Evolutionary conservation across 305 asterid species (phyloP).

Genomic region (Withania somnifera): DNA sequence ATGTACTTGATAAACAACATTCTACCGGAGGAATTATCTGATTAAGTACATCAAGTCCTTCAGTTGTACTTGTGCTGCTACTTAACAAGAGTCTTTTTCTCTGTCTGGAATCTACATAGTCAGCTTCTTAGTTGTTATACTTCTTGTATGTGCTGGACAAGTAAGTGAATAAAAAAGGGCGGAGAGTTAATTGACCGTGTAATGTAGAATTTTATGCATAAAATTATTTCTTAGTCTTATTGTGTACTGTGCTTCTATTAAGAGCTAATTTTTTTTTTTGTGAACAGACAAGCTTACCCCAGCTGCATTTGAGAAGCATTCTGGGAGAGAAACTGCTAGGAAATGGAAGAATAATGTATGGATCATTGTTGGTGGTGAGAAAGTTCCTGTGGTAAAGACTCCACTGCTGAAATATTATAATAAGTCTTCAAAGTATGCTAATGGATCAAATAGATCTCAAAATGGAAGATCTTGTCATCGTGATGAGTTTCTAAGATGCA

Average conservation of each 20-base stretch:
- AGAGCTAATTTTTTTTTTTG: not conserved
- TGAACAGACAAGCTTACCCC: constrained; percentile 37
- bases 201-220: not conserved
- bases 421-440: constrained; percentile 26
- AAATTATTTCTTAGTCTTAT: not conserved
- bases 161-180: not conserved
- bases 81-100: not conserved
- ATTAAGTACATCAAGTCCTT: not conserved
- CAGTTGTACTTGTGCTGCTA: not conserved
- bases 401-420: constrained; percentile 38
- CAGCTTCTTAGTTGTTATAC: not conserved
- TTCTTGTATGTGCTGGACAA: not conserved
- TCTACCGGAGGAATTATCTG: not conserved
- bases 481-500: constrained; percentile 43
- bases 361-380: constrained; percentile 37
- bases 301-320: constrained; percentile 48
- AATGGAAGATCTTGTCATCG: constrained; percentile 27
- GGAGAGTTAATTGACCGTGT: not conserved
- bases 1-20: not conserved
- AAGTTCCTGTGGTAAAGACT: constrained; percentile 37
- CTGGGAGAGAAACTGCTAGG: constrained; percentile 43
- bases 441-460: constrained; percentile 26
- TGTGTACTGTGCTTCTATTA: not conserved
- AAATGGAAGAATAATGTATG: constrained; percentile 48
- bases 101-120: not conserved